Evolutionary conservation across 805 yeast genomes (phyloP), one percentile per base, ranked within the genome.

Genomic region (Candida broadrunensis): DNA sequence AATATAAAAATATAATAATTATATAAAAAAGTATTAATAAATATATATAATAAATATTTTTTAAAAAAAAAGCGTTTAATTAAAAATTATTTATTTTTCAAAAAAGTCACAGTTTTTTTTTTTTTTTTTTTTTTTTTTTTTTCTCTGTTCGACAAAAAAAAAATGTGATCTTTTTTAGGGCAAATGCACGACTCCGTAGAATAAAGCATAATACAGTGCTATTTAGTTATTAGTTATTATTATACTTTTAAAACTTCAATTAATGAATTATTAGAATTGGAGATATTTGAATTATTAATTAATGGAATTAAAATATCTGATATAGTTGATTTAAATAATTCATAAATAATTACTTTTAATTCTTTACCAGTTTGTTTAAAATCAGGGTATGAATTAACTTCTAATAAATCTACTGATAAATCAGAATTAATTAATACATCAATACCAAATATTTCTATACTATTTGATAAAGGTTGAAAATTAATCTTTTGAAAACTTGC

Each of bases 371-470:
- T 93, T 63, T 93, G 99, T 55, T 88, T 89, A 66, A 93, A 93
- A 58, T 93, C 99, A 1, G 99, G 99, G 56, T 84, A 93, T 13
- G 98, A 83, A 55, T 93, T 93, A 34, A 89, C 87, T 60, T 93
- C 98, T 32, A 91, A 64, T 20, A 93, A 56, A 34, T 70, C 72
- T 2, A 85, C 91, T 12, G 72, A 58, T 17, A 61, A 56, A 23
- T 77, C 67, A 2, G 62, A 65, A 50, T 80, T 82, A 14, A 93
- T 85, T 40, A 93, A 61, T 60, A 89, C 90, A 59, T 93, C 99
- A 13, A 93, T 70, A 0, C 99, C 99, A 57, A 75, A 93, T 5
- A 88, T 73, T 60, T 93, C 99, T 56, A 87, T 77, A 0, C 95
- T 91, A 60, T 88, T 88, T 1, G 67, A 62, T 43, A 90, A 56